Base-by-base conservation (phyloP, 2,329 filamentous ascomycete genomes). In the Trichoderma guizhouense region DNA sequence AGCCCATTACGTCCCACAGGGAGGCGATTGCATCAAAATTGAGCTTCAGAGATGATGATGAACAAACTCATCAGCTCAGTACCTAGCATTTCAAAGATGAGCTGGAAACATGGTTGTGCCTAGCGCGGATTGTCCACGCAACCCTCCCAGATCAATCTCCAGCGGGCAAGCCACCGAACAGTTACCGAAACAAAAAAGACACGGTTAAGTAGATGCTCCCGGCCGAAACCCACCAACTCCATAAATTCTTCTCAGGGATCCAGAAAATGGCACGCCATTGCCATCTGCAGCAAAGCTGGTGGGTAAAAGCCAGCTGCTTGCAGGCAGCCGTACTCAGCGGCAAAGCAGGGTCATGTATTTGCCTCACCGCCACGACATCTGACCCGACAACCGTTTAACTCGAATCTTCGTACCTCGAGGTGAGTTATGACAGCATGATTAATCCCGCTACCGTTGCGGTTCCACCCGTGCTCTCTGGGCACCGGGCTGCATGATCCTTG, bases 371-470 rank as follows among this genome's bases (percentile, higher is more conserved):
- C 75, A 76, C 63, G 70, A 83, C 82, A 81, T 72, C 80, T 43
- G 78, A 79, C 71, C 71, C 78, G 21, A 72, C 79, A 18, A 76
- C 77, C 43, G 74, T 77, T 32, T 34, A 85, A 85, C 75, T 39
- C 78, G 82, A 78, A 77, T 78, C 39, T 81, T 81, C 65, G 34
- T 24, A 58, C 57, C 72, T 85, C 85, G 79, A 81, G 84, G 84
- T 85, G 76, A 77, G 83, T 78, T 72, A 24, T 69, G 63, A 68
- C 60, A 61, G 14, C 30, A n/a, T 34, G 26, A 21, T 15, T 61
- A 47, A 43, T 32, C 65, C 58, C 47, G 21, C 62, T 43, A 21
- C 32, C 62, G 47, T 30, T 36, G 60, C 66, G 71, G 71, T 70
- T 65, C 71, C 71, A 72, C 71, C 66, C 71, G 58, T 62, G 55